phyloP scores from a whole-genome alignment of 2,329 filamentous ascomycete genomes.

The Pseudogymnoascus sp. region DNA sequence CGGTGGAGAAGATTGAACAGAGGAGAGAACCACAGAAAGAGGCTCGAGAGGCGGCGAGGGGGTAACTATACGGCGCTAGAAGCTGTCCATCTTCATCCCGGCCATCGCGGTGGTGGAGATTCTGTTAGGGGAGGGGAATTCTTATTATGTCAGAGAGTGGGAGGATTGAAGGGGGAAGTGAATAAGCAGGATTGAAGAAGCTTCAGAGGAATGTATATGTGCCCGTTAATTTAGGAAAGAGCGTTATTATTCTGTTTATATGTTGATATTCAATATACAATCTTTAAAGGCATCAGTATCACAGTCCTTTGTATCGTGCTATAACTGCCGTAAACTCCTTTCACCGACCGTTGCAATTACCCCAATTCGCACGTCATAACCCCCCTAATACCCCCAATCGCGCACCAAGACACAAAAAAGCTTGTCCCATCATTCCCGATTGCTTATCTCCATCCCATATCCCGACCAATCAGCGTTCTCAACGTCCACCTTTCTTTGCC shows the following conservation, averaged over 20 bases:
- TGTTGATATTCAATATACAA: not conserved
- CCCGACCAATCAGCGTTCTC: not conserved
- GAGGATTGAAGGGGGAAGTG: not conserved
- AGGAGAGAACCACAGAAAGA: not conserved
- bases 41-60: not conserved
- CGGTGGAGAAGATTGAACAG: not conserved
- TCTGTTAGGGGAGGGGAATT: not conserved
- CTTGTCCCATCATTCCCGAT: not conserved
- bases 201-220: not conserved
- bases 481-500: not conserved
- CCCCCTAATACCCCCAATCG: not conserved
- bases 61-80: not conserved
- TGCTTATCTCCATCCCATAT: not conserved
- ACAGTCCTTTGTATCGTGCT: not conserved
- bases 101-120: not conserved
- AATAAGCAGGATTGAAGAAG: not conserved
- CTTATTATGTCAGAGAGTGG: not conserved
- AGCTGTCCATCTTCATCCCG: not conserved
- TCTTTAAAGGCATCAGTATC: not conserved
- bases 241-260: not conserved
- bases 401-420: not conserved
- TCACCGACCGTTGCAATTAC: not conserved
- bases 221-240: not conserved
- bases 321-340: not conserved
- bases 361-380: not conserved